Evolutionary conservation across 2,329 filamentous ascomycete genomes (phyloP).

Genomic region (Venturia aucupariae): DNA sequence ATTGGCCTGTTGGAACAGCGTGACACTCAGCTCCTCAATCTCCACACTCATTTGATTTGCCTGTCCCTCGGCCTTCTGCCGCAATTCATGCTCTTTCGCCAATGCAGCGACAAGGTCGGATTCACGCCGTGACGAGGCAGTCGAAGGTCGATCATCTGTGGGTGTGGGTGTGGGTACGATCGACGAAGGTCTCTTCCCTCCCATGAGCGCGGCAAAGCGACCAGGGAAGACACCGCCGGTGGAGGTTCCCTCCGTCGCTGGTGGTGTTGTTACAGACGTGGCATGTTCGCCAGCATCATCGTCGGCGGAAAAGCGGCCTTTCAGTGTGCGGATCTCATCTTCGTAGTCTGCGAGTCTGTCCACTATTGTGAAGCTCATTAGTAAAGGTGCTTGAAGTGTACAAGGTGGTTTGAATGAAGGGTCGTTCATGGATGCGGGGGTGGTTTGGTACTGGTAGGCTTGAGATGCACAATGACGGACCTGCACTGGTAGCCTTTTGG

Average conservation of each 20-base stretch:
- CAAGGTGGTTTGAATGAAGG: not conserved
- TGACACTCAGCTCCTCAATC: slow-evolving; percentile 68
- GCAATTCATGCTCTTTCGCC: slow-evolving; percentile 55
- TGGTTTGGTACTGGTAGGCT: slow-evolving; percentile 8
- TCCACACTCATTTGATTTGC: slow-evolving; percentile 59
- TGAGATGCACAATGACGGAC: slow-evolving; percentile 27
- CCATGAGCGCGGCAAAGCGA: slow-evolving; percentile 36
- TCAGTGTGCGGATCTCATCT: slow-evolving; percentile 59
- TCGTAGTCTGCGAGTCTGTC: slow-evolving; percentile 66
- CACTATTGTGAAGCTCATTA: slow-evolving; percentile 27
- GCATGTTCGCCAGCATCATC: slow-evolving; percentile 24
- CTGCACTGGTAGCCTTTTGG: slow-evolving; percentile 57
- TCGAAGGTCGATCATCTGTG: slow-evolving; percentile 20
- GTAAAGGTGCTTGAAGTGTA: slow-evolving; percentile 7
- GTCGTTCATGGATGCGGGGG: slow-evolving; percentile 1
- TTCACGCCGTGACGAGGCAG: slow-evolving; percentile 25
- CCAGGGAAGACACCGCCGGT: slow-evolving; percentile 19
- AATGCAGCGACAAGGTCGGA: slow-evolving; percentile 53
- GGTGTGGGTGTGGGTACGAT: slow-evolving; percentile 13
- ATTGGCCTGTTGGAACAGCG: slow-evolving; percentile 74
- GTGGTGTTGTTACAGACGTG: slow-evolving; percentile 20
- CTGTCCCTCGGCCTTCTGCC: slow-evolving; percentile 59
- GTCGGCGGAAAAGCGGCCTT: slow-evolving; percentile 25
- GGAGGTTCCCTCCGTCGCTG: slow-evolving; percentile 20
- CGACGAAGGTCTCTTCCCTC: slow-evolving; percentile 25